Evolutionary conservation across 495 filamentous ascomycete genomes (phyloP), one percentile per base, ranked within the genome.

Genomic region (Podospora comata): DNA sequence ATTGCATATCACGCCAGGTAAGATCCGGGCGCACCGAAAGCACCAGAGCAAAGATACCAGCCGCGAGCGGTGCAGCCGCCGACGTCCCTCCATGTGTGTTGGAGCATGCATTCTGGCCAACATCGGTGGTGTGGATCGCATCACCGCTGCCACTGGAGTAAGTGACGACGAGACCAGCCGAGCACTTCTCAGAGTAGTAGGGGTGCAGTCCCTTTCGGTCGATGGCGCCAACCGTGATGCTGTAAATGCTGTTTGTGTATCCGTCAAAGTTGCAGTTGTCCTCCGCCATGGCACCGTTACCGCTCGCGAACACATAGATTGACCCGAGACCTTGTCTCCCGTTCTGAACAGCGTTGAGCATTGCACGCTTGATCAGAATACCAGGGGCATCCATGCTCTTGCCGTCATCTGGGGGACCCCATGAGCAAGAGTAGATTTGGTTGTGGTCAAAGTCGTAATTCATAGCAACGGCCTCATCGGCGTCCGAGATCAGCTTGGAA

Each of bases 211-310:
- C 93, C 72, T 91, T 88, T 60, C 92, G 82, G 75, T 97, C 94
- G 73, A 99, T 90, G 34, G 94, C 95, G 20, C 96, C 95, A 34
- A 98, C 93, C 2, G 94, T 97, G 72, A 99, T 93, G 75, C 92
- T 97, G 84, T 98, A 99, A 66, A 99, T 99, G 75, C 93, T 97
- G 81, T 99, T 99, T 71, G 96, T 98, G 78, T 99, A 99, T 13
- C 95, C 95, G 75, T 99, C 95, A 74, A 98, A 99, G 76, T 99
- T 99, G 86, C 95, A 99, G 80, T 99, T 97, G 75, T 99, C 95
- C 55, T 90, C 94, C 60, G 74, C 85, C n/a, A 80, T 78, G 27
- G 93, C 96, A 48, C 95, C 95, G 75, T 99, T 99, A 66, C 95
- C 95, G 69, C 94, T 95, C 19, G 95, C 95, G 78, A 99, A 99